phyloP scores from a whole-genome alignment of 129 eudicot species.

The Escallonia herrerae region DNA sequence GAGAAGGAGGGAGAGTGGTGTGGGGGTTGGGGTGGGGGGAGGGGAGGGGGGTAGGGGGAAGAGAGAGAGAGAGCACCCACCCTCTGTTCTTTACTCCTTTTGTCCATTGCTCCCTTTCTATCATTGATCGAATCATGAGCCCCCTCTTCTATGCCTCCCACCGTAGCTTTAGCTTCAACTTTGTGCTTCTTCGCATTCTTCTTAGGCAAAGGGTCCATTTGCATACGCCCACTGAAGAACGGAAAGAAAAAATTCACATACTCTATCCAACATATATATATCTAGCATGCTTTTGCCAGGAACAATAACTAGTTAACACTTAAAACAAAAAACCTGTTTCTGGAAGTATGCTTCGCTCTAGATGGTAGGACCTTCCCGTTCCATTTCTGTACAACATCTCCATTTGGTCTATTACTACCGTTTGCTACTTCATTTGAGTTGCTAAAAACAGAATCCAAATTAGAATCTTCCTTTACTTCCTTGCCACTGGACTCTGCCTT shows the following conservation, averaged over 20 bases:
- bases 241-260: neutral
- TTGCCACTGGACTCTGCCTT: slow-evolving; percentile 33
- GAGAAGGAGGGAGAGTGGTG: no score
- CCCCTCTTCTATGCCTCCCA: slow-evolving; percentile 30
- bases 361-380: neutral
- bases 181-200: slow-evolving; percentile 39
- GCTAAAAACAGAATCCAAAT: slow-evolving; percentile 15
- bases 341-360: slow-evolving; percentile 10
- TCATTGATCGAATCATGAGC: slow-evolving; percentile 38
- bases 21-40: no score
- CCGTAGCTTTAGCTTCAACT: slow-evolving; percentile 21
- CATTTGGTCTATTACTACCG: slow-evolving; percentile 24
- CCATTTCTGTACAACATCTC: slow-evolving; percentile 29
- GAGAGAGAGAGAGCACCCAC: slow-evolving; percentile 29
- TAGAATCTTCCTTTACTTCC: slow-evolving; percentile 15
- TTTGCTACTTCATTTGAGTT: slow-evolving; percentile 8
- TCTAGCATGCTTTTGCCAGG: neutral
- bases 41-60: no score
- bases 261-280: neutral
- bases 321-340: slow-evolving; percentile 34
- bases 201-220: slow-evolving; percentile 21
- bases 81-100: slow-evolving; percentile 49
- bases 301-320: neutral
- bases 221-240: slow-evolving; percentile 38
- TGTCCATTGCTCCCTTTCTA: slow-evolving; percentile 36